Conservation (phyloP, 1,139 yeast genomes). For the Hyphopichia burtonii region DNA sequence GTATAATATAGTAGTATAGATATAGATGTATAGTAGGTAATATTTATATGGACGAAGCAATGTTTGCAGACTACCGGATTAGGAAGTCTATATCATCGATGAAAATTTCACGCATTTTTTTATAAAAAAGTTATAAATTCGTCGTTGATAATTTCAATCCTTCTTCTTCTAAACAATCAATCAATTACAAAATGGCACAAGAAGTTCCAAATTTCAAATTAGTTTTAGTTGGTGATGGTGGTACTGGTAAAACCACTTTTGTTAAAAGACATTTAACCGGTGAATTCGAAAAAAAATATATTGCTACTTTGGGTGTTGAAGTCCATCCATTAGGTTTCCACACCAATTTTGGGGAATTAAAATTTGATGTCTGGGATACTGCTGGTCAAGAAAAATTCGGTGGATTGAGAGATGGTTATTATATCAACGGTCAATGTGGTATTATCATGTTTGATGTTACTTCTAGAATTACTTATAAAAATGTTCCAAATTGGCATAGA, state of each 20-base stretch:
- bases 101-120: too few species aligned
- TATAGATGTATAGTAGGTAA: too few species aligned
- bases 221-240: slow-evolving; percentile 99
- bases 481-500: slow-evolving; percentile 99
- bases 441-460: slow-evolving; percentile 99
- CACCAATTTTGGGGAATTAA: slow-evolving; percentile 98
- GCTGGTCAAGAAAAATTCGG: slow-evolving; percentile 99
- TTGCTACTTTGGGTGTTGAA: slow-evolving; percentile 99
- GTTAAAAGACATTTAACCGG: slow-evolving; percentile 99
- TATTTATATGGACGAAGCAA: too few species aligned
- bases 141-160: not conserved
- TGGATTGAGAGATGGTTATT: slow-evolving; percentile 99
- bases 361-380: slow-evolving; percentile 99
- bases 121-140: too few species aligned
- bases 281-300: slow-evolving; percentile 98
- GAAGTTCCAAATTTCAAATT: slow-evolving; percentile 98
- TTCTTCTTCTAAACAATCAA: not conserved
- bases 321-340: slow-evolving; percentile 98
- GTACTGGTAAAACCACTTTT: slow-evolving; percentile 99
- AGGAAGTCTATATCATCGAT: too few species aligned
- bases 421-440: slow-evolving; percentile 99
- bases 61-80: too few species aligned
- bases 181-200: slow-evolving; percentile 50
- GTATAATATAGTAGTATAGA: too few species aligned
- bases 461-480: slow-evolving; percentile 98